Percentiles rank a stretch among this genome's conserved stretches.
Evolutionary conservation across 805 yeast species (phyloP).

Genomic region (Wickerhamiella shivajii): DNA sequence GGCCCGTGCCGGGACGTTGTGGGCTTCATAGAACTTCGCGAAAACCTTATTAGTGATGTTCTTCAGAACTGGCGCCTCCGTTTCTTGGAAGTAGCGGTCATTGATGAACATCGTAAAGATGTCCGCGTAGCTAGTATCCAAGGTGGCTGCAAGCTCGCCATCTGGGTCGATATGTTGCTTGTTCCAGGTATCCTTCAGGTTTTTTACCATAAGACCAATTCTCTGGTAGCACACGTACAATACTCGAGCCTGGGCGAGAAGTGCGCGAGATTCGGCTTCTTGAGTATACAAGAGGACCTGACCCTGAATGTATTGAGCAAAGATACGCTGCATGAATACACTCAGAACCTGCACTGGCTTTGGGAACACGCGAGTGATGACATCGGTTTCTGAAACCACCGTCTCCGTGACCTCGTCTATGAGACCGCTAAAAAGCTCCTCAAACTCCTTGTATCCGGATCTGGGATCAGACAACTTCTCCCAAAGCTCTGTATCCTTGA

Average conservation of each 20-base stretch:
- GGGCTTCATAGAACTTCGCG: conserved; percentile 31
- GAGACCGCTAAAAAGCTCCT: conserved; percentile 36
- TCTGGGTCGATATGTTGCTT: conserved; percentile 23
- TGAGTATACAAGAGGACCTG: conserved; percentile 39
- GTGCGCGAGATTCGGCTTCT: conserved; percentile 46
- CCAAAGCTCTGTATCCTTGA: conserved; percentile 33
- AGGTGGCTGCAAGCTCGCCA: conserved; percentile 30
- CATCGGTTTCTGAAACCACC: conserved; percentile 55
- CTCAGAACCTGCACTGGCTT: conserved; percentile 54
- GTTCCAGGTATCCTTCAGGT: conserved; percentile 44
- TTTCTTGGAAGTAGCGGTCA: conserved; percentile 43
- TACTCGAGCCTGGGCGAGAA: conserved; percentile 61
- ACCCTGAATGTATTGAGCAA: conserved; percentile 47
- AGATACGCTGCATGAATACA: conserved; percentile 58
- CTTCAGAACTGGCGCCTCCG: conserved; percentile 6
- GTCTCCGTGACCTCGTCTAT: conserved; percentile 44
- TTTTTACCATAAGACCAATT: conserved; percentile 45
- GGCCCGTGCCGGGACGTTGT: conserved; percentile 17
- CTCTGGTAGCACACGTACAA: conserved; percentile 51
- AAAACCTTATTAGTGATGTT: conserved; percentile 28
- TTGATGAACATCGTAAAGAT: conserved; percentile 59
- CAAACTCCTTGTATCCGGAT: conserved; percentile 33
- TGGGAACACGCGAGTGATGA: conserved; percentile 57
- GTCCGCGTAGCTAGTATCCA: conserved; percentile 64
- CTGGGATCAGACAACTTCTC: conserved; percentile 44